A percentile compares a stretch with the other conserved stretches of the same genome.
phyloP scores from a whole-genome alignment of 192 early-diverging fungal genomes.

The Pilaira anomala region DNA sequence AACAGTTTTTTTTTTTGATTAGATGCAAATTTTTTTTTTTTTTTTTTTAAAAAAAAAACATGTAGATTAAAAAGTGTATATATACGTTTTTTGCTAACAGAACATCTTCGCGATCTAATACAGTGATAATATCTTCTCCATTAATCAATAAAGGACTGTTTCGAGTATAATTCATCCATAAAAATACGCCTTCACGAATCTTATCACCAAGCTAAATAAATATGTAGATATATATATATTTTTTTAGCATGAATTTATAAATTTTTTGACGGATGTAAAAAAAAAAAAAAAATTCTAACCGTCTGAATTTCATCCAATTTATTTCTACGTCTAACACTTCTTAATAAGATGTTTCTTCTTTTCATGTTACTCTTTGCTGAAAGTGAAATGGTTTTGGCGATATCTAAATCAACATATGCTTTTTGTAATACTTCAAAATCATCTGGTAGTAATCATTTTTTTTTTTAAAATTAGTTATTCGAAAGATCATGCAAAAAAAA shows the following conservation, averaged over 20 bases:
- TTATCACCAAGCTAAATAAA: slow-evolving; percentile 19
- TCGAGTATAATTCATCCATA: slow-evolving; percentile 52
- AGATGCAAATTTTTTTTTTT: not conserved
- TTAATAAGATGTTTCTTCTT: slow-evolving; percentile 26
- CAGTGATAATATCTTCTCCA: slow-evolving; percentile 18
- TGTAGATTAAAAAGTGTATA: not conserved
- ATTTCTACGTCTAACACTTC: slow-evolving; percentile 19
- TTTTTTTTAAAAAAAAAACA: not conserved
- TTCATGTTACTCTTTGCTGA: slow-evolving; percentile 38
- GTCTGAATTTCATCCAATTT: slow-evolving; percentile 21
- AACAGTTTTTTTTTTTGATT: not conserved
- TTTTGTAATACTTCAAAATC: slow-evolving; percentile 31
- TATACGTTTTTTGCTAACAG: slow-evolving; percentile 20
- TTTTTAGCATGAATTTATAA: too few relatives aligned
- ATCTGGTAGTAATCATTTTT: slow-evolving; percentile 19
- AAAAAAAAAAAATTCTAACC: slow-evolving; percentile 2
- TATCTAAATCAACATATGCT: slow-evolving; percentile 33
- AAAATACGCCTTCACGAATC: slow-evolving; percentile 40
- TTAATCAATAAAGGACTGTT: slow-evolving; percentile 18
- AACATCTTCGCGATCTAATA: slow-evolving; percentile 16
- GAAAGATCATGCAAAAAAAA: not conserved
- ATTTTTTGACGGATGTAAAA: not conserved
- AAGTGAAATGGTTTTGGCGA: slow-evolving; percentile 30
- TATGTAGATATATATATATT: too few relatives aligned
- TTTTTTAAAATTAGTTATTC: not conserved